A percentile compares a stretch with the other conserved stretches of the same genome.
Conservation (phyloP, 163 green algal species). For the Prototheca wickerhamii region DNA sequence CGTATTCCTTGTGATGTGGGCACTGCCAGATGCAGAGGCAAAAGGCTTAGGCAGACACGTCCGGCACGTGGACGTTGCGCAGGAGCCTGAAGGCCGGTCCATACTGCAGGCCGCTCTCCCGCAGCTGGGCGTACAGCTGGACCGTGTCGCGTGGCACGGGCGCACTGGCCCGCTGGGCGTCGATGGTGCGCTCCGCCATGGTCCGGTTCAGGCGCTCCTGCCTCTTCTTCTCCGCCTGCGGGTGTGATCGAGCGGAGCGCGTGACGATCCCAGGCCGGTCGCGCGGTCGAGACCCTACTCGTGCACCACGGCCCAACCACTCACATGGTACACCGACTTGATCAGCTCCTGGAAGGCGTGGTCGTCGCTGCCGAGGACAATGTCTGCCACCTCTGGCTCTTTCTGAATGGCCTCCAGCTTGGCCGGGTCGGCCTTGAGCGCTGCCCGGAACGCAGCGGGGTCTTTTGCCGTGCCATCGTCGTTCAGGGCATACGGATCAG, state of each 20-base stretch:
- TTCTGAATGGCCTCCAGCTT: constrained; percentile 53
- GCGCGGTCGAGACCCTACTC: background rate
- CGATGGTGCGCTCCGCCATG: constrained; percentile 69
- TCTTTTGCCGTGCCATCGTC: constrained; percentile 66
- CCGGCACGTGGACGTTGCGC: constrained; percentile 79
- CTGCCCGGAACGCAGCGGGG: constrained; percentile 51
- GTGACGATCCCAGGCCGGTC: background rate
- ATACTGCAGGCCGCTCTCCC: constrained; percentile 83
- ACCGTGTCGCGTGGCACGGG: constrained; percentile 36
- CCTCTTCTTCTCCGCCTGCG: constrained; percentile 54
- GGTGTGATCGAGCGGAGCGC: background rate
- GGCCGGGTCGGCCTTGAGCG: constrained; percentile 44
- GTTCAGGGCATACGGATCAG: constrained; percentile 44
- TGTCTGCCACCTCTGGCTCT: constrained; percentile 48
- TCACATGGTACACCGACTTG: constrained; percentile 48
- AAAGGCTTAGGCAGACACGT: constrained; percentile 13
- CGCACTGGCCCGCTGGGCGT: constrained; percentile 69
- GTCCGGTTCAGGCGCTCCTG: constrained; percentile 29
- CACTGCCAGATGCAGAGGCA: background rate
- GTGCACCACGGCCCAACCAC: background rate
- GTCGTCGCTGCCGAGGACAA: constrained; percentile 63
- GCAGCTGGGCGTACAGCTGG: constrained; percentile 79
- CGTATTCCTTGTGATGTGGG: too few species aligned
- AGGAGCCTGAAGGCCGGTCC: constrained; percentile 85
- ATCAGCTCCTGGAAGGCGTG: constrained; percentile 66